These are phyloP conservation scores for Paecilomyces dactylethromorphus DNA, from an alignment of 2,329 filamentous ascomycete genomes.

Conservation along the genomic window DNA sequence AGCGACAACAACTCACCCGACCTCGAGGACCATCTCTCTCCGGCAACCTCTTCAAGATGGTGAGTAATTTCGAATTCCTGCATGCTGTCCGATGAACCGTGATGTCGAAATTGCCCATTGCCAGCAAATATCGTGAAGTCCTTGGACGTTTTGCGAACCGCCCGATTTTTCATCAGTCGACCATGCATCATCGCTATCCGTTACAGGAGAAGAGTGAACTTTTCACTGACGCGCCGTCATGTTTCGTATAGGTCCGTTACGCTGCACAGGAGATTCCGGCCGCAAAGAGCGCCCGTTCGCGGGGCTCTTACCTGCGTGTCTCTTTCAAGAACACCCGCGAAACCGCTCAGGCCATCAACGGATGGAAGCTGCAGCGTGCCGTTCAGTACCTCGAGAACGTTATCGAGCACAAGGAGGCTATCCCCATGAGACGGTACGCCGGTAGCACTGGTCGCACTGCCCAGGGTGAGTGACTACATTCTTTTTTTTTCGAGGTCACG, in stretches of 20 bases:
- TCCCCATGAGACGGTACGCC: constrained; percentile 96
- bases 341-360: constrained; percentile 98
- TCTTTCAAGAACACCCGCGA: constrained; percentile 99
- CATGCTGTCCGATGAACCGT: not conserved
- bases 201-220: not conserved
- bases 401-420: constrained; percentile 90
- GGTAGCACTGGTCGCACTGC: constrained; percentile 92
- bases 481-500: constrained; percentile 5
- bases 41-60: constrained; percentile 42
- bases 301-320: constrained; percentile 97
- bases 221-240: not conserved
- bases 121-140: not conserved
- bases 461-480: constrained; percentile 70
- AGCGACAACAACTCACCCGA: constrained; percentile 33
- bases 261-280: constrained; percentile 80
- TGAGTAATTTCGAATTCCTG: constrained; percentile 25
- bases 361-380: constrained; percentile 95
- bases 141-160: not conserved
- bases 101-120: not conserved
- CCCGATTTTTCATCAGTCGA: not conserved
- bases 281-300: constrained; percentile 92
- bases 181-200: not conserved
- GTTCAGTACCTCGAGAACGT: constrained; percentile 98
- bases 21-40: constrained; percentile 36
- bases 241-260: constrained; percentile 78